Percentiles rank a stretch among this genome's conserved stretches.
These are phyloP conservation scores for Linum lewisii DNA, from an alignment of 345 rosid genomes.

Conservation along the genomic window DNA sequence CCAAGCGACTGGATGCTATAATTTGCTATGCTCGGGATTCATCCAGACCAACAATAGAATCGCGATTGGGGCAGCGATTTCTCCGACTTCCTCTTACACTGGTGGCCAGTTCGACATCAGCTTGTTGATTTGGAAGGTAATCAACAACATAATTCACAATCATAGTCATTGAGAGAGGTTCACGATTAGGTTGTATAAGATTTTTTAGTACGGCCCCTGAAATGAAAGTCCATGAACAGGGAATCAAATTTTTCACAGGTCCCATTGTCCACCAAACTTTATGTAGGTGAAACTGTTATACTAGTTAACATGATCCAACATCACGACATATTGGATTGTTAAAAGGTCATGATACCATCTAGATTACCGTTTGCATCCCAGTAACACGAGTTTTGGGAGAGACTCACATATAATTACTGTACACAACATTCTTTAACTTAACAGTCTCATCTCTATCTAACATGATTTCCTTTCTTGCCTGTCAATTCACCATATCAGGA, in stretches of 20 bases:
- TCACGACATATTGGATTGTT: too few relatives aligned
- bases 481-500: conserved; percentile 33
- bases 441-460: too few relatives aligned
- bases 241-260: too few relatives aligned
- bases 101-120: conserved; percentile 97
- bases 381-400: too few relatives aligned
- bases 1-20: conserved; percentile 94
- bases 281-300: too few relatives aligned
- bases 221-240: too few relatives aligned
- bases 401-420: neutral
- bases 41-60: conserved; percentile 76
- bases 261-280: too few relatives aligned
- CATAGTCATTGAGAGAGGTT: neutral
- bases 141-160: neutral
- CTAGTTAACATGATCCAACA: too few relatives aligned
- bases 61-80: conserved; percentile 94
- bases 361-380: too few relatives aligned
- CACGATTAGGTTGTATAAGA: too few relatives aligned
- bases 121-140: conserved; percentile 95
- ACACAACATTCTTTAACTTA: neutral
- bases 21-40: conserved; percentile 88
- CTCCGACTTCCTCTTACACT: conserved; percentile 73
- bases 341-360: too few relatives aligned
- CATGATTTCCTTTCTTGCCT: neutral
- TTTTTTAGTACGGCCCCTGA: too few relatives aligned